A percentile compares a stretch with the other conserved stretches of the same genome.
Evolutionary conservation across 2,329 filamentous ascomycete species (phyloP).

Genomic region (Neophaeococcomyces mojaviensis): DNA sequence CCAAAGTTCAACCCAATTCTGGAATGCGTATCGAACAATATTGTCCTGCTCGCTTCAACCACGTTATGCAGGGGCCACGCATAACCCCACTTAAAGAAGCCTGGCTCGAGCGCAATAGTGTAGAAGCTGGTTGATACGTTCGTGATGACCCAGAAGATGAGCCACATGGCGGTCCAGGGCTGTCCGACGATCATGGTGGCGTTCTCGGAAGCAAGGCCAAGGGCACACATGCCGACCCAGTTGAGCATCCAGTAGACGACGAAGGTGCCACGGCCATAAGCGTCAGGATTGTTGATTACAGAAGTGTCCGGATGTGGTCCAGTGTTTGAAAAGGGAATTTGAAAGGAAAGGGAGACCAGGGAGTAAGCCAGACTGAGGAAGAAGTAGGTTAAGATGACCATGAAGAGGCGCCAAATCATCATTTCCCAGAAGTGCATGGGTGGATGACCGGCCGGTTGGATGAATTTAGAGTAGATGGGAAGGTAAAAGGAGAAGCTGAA

Average conservation of each 20-base stretch:
- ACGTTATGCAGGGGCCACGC: conserved; percentile 58
- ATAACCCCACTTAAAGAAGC: conserved; percentile 57
- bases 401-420: conserved; percentile 50
- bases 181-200: conserved; percentile 55
- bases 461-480: conserved; percentile 54
- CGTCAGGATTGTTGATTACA: conserved; percentile 38
- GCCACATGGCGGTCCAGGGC: conserved; percentile 53
- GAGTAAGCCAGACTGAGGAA: conserved; percentile 58
- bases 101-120: conserved; percentile 49
- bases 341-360: conserved; percentile 55
- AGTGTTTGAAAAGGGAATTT: conserved; percentile 51
- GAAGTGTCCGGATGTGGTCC: conserved; percentile 29
- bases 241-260: conserved; percentile 59
- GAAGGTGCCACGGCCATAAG: conserved; percentile 53
- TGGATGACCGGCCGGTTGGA: conserved; percentile 46
- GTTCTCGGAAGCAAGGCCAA: conserved; percentile 59
- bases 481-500: conserved; percentile 60
- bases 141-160: conserved; percentile 62
- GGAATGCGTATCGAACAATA: conserved; percentile 54
- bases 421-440: conserved; percentile 53
- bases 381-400: conserved; percentile 55
- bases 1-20: conserved; percentile 55
- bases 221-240: conserved; percentile 54
- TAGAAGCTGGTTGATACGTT: conserved; percentile 58
- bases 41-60: conserved; percentile 51